Evolutionary conservation across 306 rosid genomes (phyloP).

Genomic region (Herpetospermum pedunculosum): DNA sequence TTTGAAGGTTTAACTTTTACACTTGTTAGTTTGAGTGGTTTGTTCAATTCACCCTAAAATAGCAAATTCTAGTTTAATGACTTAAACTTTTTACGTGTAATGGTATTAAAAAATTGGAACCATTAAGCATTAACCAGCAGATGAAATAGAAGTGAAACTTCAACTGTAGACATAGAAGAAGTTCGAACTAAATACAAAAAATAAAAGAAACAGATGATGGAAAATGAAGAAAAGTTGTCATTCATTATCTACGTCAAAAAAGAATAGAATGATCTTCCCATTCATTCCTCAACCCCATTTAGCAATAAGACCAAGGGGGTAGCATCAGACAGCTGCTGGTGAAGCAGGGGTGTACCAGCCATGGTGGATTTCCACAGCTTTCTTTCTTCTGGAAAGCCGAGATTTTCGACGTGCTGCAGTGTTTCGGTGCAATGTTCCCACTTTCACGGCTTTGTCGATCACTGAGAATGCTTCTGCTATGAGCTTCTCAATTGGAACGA

Average conservation of each 20-base stretch:
- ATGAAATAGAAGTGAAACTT: background rate
- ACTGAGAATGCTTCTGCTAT: constrained; percentile 85
- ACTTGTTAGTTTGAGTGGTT: no score
- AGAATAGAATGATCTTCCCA: background rate
- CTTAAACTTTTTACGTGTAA: background rate
- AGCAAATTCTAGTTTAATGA: background rate
- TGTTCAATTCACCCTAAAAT: background rate
- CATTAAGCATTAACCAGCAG: background rate
- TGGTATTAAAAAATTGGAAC: background rate
- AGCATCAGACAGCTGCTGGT: constrained; percentile 30
- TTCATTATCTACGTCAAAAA: background rate
- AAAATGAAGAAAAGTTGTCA: background rate
- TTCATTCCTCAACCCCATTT: background rate
- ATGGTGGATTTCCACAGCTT: constrained; percentile 77
- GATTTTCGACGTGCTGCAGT: constrained; percentile 86
- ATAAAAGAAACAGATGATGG: background rate
- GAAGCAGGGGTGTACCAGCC: constrained; percentile 83
- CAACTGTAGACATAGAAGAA: background rate
- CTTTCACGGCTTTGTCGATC: constrained; percentile 92
- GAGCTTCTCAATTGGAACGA: constrained; percentile 62
- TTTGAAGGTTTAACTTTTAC: no score
- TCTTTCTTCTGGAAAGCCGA: constrained; percentile 87
- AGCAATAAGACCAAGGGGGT: background rate
- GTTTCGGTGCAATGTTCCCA: constrained; percentile 80
- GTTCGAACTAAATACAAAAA: background rate